phyloP scores from a whole-genome alignment of 345 rosid species.

The Zanthoxylum bungeanum region DNA sequence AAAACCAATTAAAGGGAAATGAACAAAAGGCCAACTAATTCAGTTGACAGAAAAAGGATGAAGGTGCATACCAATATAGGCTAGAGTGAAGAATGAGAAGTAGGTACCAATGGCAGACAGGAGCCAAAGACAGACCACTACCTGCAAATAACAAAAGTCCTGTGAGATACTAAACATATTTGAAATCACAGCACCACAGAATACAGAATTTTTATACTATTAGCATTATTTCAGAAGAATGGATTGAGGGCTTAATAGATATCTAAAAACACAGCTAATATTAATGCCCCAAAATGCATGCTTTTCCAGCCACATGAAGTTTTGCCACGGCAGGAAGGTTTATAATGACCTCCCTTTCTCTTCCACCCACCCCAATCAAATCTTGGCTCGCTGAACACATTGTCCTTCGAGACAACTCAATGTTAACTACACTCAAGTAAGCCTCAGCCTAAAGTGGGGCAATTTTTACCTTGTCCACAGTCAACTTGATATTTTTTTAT shows the following conservation, averaged over 20 bases:
- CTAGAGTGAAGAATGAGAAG: slow-evolving; percentile 82
- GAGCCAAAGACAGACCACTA: slow-evolving; percentile 86
- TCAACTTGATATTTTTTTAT: neutral
- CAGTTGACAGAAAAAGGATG: slow-evolving; percentile 5
- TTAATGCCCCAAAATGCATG: neutral
- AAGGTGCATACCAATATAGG: slow-evolving; percentile 64
- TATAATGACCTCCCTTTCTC: neutral
- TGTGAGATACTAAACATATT: neutral
- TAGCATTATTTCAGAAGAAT: neutral
- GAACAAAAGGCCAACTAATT: neutral
- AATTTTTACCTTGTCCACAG: neutral
- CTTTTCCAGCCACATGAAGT: neutral
- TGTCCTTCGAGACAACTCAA: neutral
- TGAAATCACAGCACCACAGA: neutral
- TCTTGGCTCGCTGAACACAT: neutral
- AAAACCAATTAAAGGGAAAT: neutral
- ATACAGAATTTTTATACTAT: neutral
- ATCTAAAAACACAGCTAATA: neutral
- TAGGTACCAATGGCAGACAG: slow-evolving; percentile 75
- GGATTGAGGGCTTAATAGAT: neutral
- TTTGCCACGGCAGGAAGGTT: neutral
- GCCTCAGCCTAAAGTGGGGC: neutral
- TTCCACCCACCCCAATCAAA: neutral
- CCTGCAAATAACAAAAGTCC: slow-evolving; percentile 41
- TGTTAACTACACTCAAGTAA: neutral